phyloP scores from a whole-genome alignment of 1,284 basidiomycete genomes.

The Heterobasidion occidentale region DNA sequence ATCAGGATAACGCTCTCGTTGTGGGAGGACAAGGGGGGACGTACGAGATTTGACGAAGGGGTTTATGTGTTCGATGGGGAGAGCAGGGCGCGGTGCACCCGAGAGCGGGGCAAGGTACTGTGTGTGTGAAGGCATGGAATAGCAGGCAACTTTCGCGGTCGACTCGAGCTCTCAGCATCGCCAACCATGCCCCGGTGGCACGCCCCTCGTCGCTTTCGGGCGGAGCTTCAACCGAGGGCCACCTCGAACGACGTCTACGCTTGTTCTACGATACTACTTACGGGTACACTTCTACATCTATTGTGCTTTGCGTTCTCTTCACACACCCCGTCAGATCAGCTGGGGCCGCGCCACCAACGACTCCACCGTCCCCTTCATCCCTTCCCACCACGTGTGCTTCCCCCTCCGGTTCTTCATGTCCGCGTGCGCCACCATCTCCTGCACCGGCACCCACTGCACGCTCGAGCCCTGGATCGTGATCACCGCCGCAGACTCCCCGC shows the following conservation, averaged over 20 bases:
- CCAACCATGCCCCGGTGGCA: neutral
- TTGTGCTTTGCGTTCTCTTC: neutral
- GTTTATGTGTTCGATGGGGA: conserved; percentile 31
- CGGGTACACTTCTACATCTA: neutral
- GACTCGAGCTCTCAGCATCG: neutral
- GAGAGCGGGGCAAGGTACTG: conserved; percentile 12
- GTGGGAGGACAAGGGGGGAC: conserved; percentile 18
- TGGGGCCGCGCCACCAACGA: conserved; percentile 57
- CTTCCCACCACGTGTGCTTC: conserved; percentile 77
- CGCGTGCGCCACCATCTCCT: conserved; percentile 78
- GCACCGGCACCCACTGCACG: conserved; percentile 77
- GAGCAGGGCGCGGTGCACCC: conserved; percentile 24
- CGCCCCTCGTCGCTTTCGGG: neutral
- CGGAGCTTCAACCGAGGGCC: conserved; percentile 4
- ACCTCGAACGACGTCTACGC: neutral
- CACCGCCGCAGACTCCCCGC: conserved; percentile 72
- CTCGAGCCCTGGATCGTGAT: conserved; percentile 84
- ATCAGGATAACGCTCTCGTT: conserved; percentile 7
- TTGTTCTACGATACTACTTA: neutral
- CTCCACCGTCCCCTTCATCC: conserved; percentile 65
- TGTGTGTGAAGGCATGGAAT: conserved; percentile 11
- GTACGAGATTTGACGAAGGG: conserved; percentile 31
- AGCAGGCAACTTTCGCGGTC: neutral
- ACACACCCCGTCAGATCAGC: conserved; percentile 20
- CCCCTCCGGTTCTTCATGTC: conserved; percentile 90